Evolutionary conservation across 2,329 filamentous ascomycete species (phyloP).

Genomic region (Penicillium sumatraense): DNA sequence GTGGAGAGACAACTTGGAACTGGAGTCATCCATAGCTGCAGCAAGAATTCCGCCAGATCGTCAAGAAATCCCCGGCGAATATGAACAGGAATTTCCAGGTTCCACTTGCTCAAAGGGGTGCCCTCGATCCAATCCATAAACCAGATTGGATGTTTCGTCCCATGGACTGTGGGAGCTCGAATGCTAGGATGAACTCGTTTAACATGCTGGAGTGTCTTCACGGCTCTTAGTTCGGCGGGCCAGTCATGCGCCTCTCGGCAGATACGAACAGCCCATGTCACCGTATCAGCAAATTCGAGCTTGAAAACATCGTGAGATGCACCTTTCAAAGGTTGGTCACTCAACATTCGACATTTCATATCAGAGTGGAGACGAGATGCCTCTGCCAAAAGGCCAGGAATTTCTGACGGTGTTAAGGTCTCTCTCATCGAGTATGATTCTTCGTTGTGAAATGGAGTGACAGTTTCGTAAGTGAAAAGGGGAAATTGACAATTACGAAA

Average conservation of each 20-base stretch:
- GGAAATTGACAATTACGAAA: too few species aligned
- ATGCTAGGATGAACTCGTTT: constrained; percentile 4
- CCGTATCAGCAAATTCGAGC: constrained; percentile 7
- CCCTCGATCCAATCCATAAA: constrained; percentile 15
- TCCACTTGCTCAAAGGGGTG: constrained; percentile 8
- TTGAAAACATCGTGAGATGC: constrained; percentile 13
- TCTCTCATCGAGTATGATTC: too few species aligned
- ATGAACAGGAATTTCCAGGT: neutral
- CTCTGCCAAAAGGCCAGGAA: neutral
- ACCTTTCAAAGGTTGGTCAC: constrained; percentile 1
- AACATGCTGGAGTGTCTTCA: constrained; percentile 1
- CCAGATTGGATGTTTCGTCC: constrained; percentile 7
- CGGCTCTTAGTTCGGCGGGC: constrained; percentile 3
- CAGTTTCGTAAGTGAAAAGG: too few species aligned
- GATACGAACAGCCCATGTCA: constrained; percentile 11
- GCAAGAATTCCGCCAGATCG: constrained; percentile 14
- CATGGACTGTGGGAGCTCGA: constrained; percentile 1
- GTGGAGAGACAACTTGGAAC: neutral
- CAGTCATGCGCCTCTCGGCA: neutral
- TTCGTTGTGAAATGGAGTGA: neutral
- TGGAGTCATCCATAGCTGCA: constrained; percentile 17
- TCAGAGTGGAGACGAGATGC: constrained; percentile 11
- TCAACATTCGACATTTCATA: constrained; percentile 5
- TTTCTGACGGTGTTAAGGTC: too few species aligned
- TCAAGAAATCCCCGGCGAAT: neutral